Base-by-base conservation (phyloP, 1,284 basidiomycete genomes). In the Cystobasidium pallidum region DNA sequence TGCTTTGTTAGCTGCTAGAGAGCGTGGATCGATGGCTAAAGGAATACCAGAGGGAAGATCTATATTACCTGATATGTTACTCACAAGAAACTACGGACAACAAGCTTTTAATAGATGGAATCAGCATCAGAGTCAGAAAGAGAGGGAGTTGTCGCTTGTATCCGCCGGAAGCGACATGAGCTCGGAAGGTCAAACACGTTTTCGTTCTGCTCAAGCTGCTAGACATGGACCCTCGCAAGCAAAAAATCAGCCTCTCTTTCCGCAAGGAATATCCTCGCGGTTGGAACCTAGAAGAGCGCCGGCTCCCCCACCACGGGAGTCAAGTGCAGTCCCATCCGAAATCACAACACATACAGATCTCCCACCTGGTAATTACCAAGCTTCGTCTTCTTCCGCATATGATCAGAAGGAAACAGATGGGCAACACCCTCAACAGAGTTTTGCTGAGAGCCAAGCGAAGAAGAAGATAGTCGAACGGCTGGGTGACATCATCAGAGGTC, bases 1-100 rank as follows among this genome's bases (percentile, higher is more conserved):
- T 36, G 58, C 57, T 17, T 43, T 76, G 28, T 75, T 76, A 58
- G 54, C 59, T n/a, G 57, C 70, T 43, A 75, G 74, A 39, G 70
- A 70, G 41, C 66, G 39, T 19, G 72, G 63, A 47, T 47, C 49
- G 34, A 26, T 28, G 39, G 59, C 19, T 49, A 65, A 54, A 59
- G 61, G 28, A 32, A 32, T 39, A 21, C 54, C 32, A 17, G 54
- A 73, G 41, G 54, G 49, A 10, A 70, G 57, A 43, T 47, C 15
- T 43, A 62, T 55, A 43, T 63, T 59, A 36, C 68, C 55, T 49
- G 62, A 64, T 52, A 19, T 51, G 10, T 43, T 49, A 13, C 55
- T 57, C 47, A 59, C 66, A 10, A 26, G 71, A 57, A 21, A 45
- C 34, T 19, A 74, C 67, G 39, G 73, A 66, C 3, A 28, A 21